These are phyloP conservation scores for Volvariella volvacea DNA, from an alignment of 1,284 basidiomycete species.

Conservation along the genomic window DNA sequence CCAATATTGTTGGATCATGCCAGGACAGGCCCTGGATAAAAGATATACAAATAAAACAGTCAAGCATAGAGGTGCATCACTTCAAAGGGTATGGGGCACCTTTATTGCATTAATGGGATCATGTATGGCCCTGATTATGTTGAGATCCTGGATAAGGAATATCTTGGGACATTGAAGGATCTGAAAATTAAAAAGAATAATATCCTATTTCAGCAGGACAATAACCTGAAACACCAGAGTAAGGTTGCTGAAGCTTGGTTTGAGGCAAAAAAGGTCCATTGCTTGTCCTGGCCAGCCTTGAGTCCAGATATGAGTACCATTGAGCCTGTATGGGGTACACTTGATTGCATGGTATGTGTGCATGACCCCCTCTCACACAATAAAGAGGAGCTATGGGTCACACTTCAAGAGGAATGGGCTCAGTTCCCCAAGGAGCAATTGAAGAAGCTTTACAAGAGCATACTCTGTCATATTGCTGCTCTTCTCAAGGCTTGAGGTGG, in stretches of 20 bases:
- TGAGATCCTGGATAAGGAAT: background rate
- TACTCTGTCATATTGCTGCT: too few relatives aligned
- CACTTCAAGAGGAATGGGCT: constrained; percentile 5
- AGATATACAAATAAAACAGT: constrained; percentile 1
- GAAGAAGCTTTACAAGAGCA: constrained; percentile 2
- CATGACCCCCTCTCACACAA: background rate
- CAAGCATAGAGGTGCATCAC: constrained; percentile 4
- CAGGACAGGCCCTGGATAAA: background rate
- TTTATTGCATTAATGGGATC: background rate
- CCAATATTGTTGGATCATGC: constrained; percentile 1
- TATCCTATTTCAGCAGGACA: background rate
- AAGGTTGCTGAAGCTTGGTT: too few relatives aligned
- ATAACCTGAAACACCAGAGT: too few relatives aligned
- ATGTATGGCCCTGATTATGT: background rate
- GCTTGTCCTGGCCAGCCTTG: background rate
- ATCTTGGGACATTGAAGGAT: background rate
- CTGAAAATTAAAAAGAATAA: background rate
- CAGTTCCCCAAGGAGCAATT: constrained; percentile 1
- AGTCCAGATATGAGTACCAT: background rate
- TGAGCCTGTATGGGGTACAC: background rate
- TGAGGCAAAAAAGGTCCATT: background rate
- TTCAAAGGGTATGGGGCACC: background rate
- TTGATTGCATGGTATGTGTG: background rate
- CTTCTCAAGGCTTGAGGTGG: background rate
- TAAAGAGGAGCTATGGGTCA: background rate